Percentiles rank a stretch among this genome's conserved stretches.
These are phyloP conservation scores for Hansenula lynferdii DNA, from an alignment of 1,139 yeast genomes.

Conservation along the genomic window DNA sequence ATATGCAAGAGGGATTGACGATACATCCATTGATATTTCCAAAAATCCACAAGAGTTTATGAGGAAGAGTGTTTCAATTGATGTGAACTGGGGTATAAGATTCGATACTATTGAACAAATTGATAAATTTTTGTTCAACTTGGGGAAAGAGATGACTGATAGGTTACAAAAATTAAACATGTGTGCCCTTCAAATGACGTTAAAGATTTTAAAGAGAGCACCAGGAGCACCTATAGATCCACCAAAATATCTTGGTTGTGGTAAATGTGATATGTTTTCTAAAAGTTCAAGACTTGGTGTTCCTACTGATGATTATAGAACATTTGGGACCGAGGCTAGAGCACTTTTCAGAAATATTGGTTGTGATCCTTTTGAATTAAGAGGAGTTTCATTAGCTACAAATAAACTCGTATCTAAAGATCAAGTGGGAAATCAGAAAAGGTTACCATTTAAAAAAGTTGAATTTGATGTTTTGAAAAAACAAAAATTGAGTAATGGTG, in stretches of 20 bases:
- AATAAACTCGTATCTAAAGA: constrained; percentile 45
- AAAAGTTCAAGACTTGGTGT: constrained; percentile 59
- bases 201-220: constrained; percentile 64
- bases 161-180: constrained; percentile 46
- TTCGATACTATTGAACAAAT: constrained; percentile 57
- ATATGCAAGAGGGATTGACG: constrained; percentile 65
- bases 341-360: constrained; percentile 50
- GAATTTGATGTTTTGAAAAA: constrained; percentile 6
- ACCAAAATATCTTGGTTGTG: constrained; percentile 80
- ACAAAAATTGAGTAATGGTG: constrained; percentile 2
- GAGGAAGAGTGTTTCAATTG: constrained; percentile 82
- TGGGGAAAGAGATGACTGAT: constrained; percentile 54
- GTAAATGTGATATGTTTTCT: constrained; percentile 61
- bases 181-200: constrained; percentile 52
- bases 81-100: constrained; percentile 88
- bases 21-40: constrained; percentile 42
- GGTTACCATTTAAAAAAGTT: constrained; percentile 32
- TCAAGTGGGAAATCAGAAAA: constrained; percentile 34
- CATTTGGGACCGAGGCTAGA: constrained; percentile 57
- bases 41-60: constrained; percentile 35
- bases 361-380: constrained; percentile 60
- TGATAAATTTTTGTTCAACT: constrained; percentile 53
- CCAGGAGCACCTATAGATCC: constrained; percentile 67
- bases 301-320: constrained; percentile 58
- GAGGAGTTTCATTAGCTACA: constrained; percentile 77